Base-by-base conservation (phyloP, 805 yeast genomes). In the Sugiyamaella valdiviana region DNA sequence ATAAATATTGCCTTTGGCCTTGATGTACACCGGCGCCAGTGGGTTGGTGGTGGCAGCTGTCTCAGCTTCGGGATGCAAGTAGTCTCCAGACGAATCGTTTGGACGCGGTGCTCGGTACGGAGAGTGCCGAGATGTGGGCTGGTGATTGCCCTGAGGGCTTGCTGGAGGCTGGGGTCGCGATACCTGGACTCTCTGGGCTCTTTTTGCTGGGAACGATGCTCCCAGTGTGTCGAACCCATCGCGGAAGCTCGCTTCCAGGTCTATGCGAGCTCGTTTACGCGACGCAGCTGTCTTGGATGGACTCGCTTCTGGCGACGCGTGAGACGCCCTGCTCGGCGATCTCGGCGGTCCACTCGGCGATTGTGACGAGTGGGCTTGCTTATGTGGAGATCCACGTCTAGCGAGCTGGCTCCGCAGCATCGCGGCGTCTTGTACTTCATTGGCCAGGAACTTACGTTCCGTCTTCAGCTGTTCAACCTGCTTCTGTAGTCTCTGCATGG, bases 371-470 rank as follows among this genome's bases (percentile, higher is more conserved):
- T 26, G 32, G 32, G 32, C 10, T 26, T 26, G 32, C 14, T 10
- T 26, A 12, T 26, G 32, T 26, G 32, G 14, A 10, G 32, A 26
- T 4, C n/a, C 32, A 12, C 14, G 9, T 26, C 32, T 26, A 32
- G 5, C 14, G 17, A 36, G 37, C 21, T 41, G 38, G 45, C 19
- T 21, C 22, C 43, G 41, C 19, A 46, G 21, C 39, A 26, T 26
- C 2, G 53, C 46, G 36, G 60, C 55, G 23, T 64, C 73, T 51
- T 68, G 71, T 45, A 73, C 63, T 53, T 79, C 83, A 35, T 76
- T 71, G 10, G 65, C 63, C 37, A 79, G 61, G 54, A 82, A 82
- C 62, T 74, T 70, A 58, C 75, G 76, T 55, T 81, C 84, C 46
- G 76, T 78, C 52, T 75, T 76, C 32, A 77, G 61, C 44, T 69